phyloP scores from a whole-genome alignment of 1,139 yeast genomes.

The Taiozyma sp. region DNA sequence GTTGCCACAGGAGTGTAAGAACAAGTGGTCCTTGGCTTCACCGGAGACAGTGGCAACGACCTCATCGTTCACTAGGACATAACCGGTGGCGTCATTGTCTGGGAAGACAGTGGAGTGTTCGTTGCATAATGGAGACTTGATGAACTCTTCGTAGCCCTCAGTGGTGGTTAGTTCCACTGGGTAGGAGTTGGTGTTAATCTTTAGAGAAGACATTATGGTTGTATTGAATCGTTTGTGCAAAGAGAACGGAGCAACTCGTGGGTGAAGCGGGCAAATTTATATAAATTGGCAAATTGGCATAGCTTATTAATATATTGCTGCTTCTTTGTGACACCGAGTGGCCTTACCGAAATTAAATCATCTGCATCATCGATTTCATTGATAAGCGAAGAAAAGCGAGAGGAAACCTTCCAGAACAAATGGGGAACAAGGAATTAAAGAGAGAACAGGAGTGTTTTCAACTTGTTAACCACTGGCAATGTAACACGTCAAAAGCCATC shows the following conservation, averaged over 20 bases:
- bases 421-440: neutral
- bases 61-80: slow-evolving; percentile 28
- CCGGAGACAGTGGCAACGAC: slow-evolving; percentile 32
- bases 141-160: slow-evolving; percentile 30
- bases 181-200: slow-evolving; percentile 4
- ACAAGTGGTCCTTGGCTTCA: slow-evolving; percentile 21
- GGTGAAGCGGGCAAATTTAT: no score
- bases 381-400: neutral
- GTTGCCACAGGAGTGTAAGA: neutral
- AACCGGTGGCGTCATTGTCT: slow-evolving; percentile 23
- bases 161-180: slow-evolving; percentile 32
- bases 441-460: neutral
- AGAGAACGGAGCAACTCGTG: no score
- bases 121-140: slow-evolving; percentile 16
- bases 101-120: slow-evolving; percentile 26
- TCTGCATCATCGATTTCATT: neutral
- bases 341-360: neutral
- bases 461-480: no score
- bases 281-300: no score
- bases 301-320: neutral
- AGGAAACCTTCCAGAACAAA: no score
- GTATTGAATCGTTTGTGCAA: neutral
- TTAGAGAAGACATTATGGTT: slow-evolving; percentile 3
- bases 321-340: neutral
- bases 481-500: no score